Evolutionary conservation across 192 early-diverging fungal genomes (phyloP), one percentile per base, ranked within the genome.

Genomic region (Gamsiella multidivaricata): DNA sequence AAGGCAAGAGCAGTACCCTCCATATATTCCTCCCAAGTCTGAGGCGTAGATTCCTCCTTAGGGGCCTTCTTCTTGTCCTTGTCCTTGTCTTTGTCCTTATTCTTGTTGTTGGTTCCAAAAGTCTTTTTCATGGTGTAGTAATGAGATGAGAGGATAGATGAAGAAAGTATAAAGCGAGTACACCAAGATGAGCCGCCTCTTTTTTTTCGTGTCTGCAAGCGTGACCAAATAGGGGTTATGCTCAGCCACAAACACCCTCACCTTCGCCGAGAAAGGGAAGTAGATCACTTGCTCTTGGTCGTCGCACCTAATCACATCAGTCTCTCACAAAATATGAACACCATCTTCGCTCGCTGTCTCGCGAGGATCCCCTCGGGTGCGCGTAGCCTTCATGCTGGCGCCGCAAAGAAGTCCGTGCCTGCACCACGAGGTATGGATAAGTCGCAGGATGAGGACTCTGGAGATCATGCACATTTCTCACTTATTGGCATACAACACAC

Each of bases 21-120:
- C 85, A 86, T 84, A 51, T 79, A 82, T 20, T 86, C 85, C n/a
- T 86, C 85, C 81, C 83, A 86, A 22, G 82, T 86, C 43, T 79
- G 64, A n/a, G 85, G 85, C 25, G 66, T 61, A n/a, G 74, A 54
- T 11, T 28, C 41, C 34, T 84, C 80, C 58, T 82, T 84, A 20
- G 70, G 4, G 4, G 61, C 28, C 60, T 70, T 82, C 34, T 81
- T 75, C 57, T 81, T 81, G 22, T 69, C 74, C 61, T 69, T 78
- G 45, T 33, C 31, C 1, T 61, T 22, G 46, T n/a, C n/a, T n/a
- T n/a, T n/a, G n/a, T n/a, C n/a, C n/a, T n/a, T n/a, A n/a, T n/a
- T n/a, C n/a, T 36, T 54, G 56, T 61, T 64, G 74, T 45, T 63
- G 29, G 17, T 54, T 43, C 52, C 43, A 43, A 42, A 55, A 11